Conservation (phyloP, 495 filamentous ascomycete genomes). For the Lichina pygmaea region DNA sequence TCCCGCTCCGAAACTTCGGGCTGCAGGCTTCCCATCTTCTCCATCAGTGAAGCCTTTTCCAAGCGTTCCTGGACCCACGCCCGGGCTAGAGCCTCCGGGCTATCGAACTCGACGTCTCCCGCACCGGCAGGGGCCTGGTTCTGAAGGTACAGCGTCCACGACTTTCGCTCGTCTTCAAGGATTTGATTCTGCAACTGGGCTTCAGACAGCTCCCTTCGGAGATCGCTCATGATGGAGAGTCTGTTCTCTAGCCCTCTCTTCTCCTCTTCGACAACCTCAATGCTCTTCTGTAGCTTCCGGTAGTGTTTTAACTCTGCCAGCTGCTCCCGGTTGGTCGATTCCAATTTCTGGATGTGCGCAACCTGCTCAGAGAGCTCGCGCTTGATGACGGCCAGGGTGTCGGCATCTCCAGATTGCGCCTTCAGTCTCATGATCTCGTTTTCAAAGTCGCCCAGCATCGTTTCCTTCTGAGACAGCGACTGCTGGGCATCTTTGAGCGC, state of each 20-base stretch:
- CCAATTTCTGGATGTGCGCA: constrained; percentile 59
- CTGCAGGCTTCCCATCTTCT: constrained; percentile 48
- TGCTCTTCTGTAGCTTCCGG: constrained; percentile 49
- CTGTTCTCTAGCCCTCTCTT: constrained; percentile 60
- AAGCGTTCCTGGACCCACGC: constrained; percentile 60
- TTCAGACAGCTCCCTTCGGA: constrained; percentile 52
- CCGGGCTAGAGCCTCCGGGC: constrained; percentile 66
- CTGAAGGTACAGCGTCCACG: constrained; percentile 73
- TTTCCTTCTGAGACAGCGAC: constrained; percentile 36
- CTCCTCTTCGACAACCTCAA: constrained; percentile 90
- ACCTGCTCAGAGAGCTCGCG: constrained; percentile 76
- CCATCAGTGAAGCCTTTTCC: constrained; percentile 47
- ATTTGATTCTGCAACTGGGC: constrained; percentile 57
- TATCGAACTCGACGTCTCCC: constrained; percentile 45
- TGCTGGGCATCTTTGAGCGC: constrained; percentile 38
- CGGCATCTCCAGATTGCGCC: constrained; percentile 60
- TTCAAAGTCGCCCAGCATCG: constrained; percentile 43
- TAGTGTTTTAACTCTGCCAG: constrained; percentile 52
- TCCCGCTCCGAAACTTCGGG: constrained; percentile 65
- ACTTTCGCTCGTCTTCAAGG: constrained; percentile 61
- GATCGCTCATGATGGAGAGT: constrained; percentile 42
- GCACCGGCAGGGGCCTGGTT: constrained; percentile 23
- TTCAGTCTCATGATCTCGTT: constrained; percentile 58
- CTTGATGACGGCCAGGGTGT: constrained; percentile 57
- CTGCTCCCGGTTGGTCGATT: constrained; percentile 57